These are phyloP conservation scores for Cryphonectria radicalis DNA, from an alignment of 2,329 filamentous ascomycete genomes.

Conservation along the genomic window DNA sequence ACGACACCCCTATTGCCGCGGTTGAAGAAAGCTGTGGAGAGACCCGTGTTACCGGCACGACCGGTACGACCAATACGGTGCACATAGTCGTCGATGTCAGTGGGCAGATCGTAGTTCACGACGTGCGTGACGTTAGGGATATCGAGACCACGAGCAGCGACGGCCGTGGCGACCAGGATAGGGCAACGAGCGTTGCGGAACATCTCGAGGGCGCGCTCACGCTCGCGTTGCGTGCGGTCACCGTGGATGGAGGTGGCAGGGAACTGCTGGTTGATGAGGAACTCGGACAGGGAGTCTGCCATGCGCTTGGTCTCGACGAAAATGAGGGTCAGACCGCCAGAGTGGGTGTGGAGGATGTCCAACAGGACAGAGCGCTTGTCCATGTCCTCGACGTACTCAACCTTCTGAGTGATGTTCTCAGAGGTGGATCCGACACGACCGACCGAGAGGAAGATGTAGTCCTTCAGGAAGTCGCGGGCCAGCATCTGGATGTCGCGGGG, in stretches of 20 bases:
- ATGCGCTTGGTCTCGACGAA: slow-evolving; percentile 99
- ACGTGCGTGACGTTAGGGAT: slow-evolving; percentile 97
- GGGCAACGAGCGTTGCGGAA: slow-evolving; percentile 96
- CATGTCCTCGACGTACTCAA: slow-evolving; percentile 92
- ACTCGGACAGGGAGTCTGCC: slow-evolving; percentile 97
- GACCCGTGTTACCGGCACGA: slow-evolving; percentile 98
- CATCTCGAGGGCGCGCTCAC: slow-evolving; percentile 96
- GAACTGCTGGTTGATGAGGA: slow-evolving; percentile 98
- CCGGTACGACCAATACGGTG: slow-evolving; percentile 99
- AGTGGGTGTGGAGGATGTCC: slow-evolving; percentile 95
- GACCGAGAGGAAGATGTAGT: slow-evolving; percentile 98
- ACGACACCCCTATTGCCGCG: slow-evolving; percentile 98
- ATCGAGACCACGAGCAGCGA: slow-evolving; percentile 88
- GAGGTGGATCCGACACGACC: slow-evolving; percentile 98
- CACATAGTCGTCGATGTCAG: slow-evolving; percentile 98
- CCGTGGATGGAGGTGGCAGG: slow-evolving; percentile 98
- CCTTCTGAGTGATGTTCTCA: slow-evolving; percentile 99
- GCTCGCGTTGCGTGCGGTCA: slow-evolving; percentile 97
- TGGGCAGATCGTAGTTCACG: slow-evolving; percentile 99
- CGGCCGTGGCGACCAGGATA: slow-evolving; percentile 94
- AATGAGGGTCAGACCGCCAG: slow-evolving; percentile 86
- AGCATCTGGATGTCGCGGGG: slow-evolving; percentile 99
- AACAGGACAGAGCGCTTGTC: slow-evolving; percentile 98
- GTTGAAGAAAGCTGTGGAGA: slow-evolving; percentile 99
- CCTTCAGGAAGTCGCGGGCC: slow-evolving; percentile 96